phyloP scores from a whole-genome alignment of 768 basidiomycete genomes.

The Tephrocybe sp. region DNA sequence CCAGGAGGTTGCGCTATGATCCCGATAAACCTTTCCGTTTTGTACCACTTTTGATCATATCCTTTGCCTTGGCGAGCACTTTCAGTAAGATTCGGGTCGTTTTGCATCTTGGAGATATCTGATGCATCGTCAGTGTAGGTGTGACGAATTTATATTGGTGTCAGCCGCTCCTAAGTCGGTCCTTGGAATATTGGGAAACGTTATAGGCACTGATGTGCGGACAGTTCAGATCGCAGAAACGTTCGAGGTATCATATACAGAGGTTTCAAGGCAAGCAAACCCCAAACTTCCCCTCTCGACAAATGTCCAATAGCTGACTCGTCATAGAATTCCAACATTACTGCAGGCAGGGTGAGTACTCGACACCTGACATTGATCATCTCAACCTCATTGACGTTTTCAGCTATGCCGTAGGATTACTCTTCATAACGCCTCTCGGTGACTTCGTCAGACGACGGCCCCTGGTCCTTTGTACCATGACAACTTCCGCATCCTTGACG shows the following conservation, averaged over 20 bases:
- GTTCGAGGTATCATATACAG: conserved; percentile 30
- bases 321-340: conserved; percentile 53
- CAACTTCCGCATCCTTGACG: conserved; percentile 52
- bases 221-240: conserved; percentile 37
- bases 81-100: conserved; percentile 33
- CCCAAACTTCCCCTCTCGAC: conserved; percentile 18
- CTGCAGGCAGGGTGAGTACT: conserved; percentile 55
- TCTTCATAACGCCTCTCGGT: conserved; percentile 77
- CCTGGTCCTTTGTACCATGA: conserved; percentile 56
- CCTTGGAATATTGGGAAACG: not conserved
- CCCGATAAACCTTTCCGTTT: conserved; percentile 49
- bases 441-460: conserved; percentile 77
- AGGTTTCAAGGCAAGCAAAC: conserved; percentile 34
- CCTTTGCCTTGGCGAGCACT: conserved; percentile 65
- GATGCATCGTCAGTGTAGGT: conserved; percentile 26
- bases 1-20: conserved; percentile 49
- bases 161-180: conserved; percentile 68
- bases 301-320: not conserved
- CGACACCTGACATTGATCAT: conserved; percentile 2
- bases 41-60: conserved; percentile 45
- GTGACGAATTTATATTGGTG: conserved; percentile 81
- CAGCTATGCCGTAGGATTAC: conserved; percentile 60
- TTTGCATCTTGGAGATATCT: not conserved
- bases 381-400: not conserved
- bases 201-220: not conserved